These are phyloP conservation scores for Pharnaceum exiguum DNA, from an alignment of 148 eudicot genomes.

Conservation along the genomic window DNA sequence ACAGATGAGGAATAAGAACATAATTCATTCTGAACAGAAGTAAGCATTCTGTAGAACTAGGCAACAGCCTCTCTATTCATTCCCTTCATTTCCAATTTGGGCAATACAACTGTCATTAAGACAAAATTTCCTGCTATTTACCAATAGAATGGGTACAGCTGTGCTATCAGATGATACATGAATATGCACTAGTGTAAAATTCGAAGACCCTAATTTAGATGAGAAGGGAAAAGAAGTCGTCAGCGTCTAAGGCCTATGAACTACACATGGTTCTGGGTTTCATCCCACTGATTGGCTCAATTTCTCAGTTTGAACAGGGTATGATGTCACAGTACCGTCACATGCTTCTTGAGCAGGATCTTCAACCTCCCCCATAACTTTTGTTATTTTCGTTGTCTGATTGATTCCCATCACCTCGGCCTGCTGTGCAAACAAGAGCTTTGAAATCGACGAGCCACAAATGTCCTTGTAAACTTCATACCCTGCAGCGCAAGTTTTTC, in stretches of 20 bases:
- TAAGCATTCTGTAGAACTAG: too few relatives aligned
- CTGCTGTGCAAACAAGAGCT: conserved; percentile 62
- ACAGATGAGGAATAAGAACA: too few relatives aligned
- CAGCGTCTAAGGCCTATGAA: not conserved
- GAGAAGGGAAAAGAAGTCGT: not conserved
- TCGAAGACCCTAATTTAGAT: not conserved
- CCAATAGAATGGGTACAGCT: not conserved
- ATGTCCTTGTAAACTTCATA: conserved; percentile 74
- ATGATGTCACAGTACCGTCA: not conserved
- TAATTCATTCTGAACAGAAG: too few relatives aligned
- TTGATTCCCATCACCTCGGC: conserved; percentile 53
- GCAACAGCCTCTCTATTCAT: too few relatives aligned
- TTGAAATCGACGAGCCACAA: conserved; percentile 65
- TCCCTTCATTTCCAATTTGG: not conserved
- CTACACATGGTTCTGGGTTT: not conserved
- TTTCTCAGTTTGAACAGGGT: not conserved
- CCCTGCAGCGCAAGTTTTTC: conserved; percentile 58
- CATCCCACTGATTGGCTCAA: conserved; percentile 10
- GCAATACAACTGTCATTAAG: not conserved
- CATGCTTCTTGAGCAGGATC: not conserved
- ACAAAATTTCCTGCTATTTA: conserved; percentile 9
- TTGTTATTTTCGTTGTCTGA: conserved; percentile 34
- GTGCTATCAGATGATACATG: conserved; percentile 6
- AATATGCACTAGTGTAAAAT: not conserved
- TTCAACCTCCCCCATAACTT: not conserved